Evolutionary conservation across 352 stramenopile genomes (phyloP), one percentile per base, ranked within the genome.

Genomic region (Elongisporangium prolatum): DNA sequence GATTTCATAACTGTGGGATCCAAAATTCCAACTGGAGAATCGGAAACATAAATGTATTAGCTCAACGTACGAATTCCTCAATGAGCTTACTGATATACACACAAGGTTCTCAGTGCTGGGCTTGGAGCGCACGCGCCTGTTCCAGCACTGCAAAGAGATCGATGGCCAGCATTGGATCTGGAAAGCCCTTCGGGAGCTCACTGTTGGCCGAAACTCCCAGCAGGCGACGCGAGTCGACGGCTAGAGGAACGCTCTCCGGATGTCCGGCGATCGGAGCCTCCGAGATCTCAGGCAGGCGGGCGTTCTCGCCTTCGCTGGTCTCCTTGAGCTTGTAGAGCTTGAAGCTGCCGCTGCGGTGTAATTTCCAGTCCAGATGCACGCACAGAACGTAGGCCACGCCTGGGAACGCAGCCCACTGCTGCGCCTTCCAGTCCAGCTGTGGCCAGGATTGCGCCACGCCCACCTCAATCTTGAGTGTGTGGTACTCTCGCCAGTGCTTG

Each of bases 381-480:
- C 55, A 64, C 17, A 72, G 61, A 16, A 69, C 37, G 48, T 63
- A 67, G 25, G 60, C 24, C 13, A 72, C 54, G 13, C 61, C 61
- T 13, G 61, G 61, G 60, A 72, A 66, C 4, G 8, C 7, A 8
- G 53, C 51, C 65, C 56, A 72, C 21, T 69, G 52, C 24, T 65
- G 55, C 8, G 58, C 56, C 22, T 61, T 65, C 16, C 24, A 28
- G 34, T 69, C 54, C 34, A 72, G 51, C 14, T 58, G 25, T 1
- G 25, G 13, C 44, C 65, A 72, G 21, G n/a, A 20, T 5, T 51
- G 54, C n/a, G 51, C 50, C 17, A 69, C 54, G 21, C 65, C 65
- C 3, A 72, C 56, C 58, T 69, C 61, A 1, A 69, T 50, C 54
- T 69, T 69, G 20, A 69, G 37, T 6, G 61, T 72, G 57, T 68